A percentile compares a stretch with the other conserved stretches of the same genome.
These are phyloP conservation scores for Suillus hirtellus DNA, from an alignment of 768 basidiomycete genomes.

Conservation along the genomic window DNA sequence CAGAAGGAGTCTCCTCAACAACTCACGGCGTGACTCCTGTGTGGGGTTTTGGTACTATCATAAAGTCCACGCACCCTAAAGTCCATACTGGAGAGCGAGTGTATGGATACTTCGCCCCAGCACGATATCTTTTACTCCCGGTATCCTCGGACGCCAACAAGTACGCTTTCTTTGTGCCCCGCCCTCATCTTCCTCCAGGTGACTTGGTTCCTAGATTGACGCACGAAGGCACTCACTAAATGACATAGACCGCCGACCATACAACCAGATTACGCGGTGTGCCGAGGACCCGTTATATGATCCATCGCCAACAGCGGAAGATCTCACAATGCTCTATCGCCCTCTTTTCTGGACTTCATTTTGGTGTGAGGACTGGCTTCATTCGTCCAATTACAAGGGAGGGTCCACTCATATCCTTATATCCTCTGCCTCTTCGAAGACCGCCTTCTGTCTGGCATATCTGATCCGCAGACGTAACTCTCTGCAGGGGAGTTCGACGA, in stretches of 20 bases:
- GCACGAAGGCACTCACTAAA: constrained; percentile 2
- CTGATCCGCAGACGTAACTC: constrained; percentile 48
- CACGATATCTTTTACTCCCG: constrained; percentile 54
- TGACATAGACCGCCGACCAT: constrained; percentile 60
- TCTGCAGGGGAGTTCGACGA: constrained; percentile 15
- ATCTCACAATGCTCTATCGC: constrained; percentile 69
- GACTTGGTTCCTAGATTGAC: background rate
- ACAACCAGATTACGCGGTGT: constrained; percentile 68
- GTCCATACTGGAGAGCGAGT: constrained; percentile 58
- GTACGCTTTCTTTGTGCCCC: constrained; percentile 55
- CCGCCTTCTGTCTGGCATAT: constrained; percentile 70
- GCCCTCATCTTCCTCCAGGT: constrained; percentile 66
- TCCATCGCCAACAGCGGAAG: constrained; percentile 48
- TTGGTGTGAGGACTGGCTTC: constrained; percentile 75
- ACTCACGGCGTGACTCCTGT: constrained; percentile 69
- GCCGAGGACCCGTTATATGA: constrained; percentile 54
- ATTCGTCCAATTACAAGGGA: constrained; percentile 48
- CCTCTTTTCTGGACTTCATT: constrained; percentile 77
- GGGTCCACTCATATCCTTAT: constrained; percentile 52
- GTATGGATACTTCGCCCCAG: constrained; percentile 61
- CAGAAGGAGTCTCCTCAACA: constrained; percentile 38
- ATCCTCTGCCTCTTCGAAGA: constrained; percentile 73
- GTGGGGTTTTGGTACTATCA: constrained; percentile 69
- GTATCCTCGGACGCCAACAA: constrained; percentile 55
- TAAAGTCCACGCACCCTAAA: constrained; percentile 48